Evolutionary conservation across 164 flowering plant genomes (phyloP).

Genomic region (Liquidambar formosana): DNA sequence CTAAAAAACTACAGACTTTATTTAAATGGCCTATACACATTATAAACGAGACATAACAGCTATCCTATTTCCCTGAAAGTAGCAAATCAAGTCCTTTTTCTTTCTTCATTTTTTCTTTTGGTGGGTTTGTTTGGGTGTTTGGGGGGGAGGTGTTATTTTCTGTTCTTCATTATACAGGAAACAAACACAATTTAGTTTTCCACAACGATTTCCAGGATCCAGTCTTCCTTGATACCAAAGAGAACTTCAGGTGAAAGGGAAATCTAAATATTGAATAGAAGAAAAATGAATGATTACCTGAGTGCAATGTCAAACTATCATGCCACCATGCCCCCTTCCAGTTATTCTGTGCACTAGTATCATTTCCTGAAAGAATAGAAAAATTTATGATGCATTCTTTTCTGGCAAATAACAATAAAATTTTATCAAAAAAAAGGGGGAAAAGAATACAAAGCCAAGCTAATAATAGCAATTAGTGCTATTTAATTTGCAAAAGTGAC

Average conservation of each 20-base stretch:
- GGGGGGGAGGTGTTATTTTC: no score
- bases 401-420: not conserved
- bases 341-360: constrained; percentile 79
- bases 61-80: no score
- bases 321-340: constrained; percentile 99
- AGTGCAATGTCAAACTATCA: constrained; percentile 61
- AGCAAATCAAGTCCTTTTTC: no score
- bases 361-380: constrained; percentile 57
- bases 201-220: not conserved
- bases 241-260: not conserved
- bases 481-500: not conserved
- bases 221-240: not conserved
- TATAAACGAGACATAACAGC: no score
- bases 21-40: no score
- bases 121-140: no score
- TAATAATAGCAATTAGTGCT: not conserved
- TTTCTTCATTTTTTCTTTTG: no score
- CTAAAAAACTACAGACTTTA: no score
- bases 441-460: no score
- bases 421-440: not conserved
- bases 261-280: not conserved
- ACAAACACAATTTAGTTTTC: not conserved
- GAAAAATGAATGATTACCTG: constrained; percentile 46
- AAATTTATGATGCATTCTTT: not conserved
- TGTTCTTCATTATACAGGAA: no score